Percentiles rank a stretch among this genome's conserved stretches.
These are phyloP conservation scores for Cladophialophora bantiana DNA, from an alignment of 2,329 filamentous ascomycete genomes.

Conservation along the genomic window DNA sequence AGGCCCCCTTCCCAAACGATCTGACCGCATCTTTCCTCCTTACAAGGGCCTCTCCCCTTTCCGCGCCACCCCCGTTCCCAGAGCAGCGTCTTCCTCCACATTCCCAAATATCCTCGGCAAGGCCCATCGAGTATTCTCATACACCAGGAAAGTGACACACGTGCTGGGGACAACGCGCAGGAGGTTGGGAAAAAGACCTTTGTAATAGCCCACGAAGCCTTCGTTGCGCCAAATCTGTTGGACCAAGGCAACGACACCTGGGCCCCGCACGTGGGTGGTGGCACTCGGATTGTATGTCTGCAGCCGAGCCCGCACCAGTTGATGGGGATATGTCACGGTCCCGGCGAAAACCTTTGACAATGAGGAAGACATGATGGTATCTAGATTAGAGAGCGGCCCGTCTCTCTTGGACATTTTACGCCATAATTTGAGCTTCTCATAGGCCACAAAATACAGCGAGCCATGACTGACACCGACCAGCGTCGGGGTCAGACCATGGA, in stretches of 20 bases:
- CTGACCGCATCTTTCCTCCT: conserved; percentile 9
- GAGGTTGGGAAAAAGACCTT: conserved; percentile 87
- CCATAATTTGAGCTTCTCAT: conserved; percentile 72
- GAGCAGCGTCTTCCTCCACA: conserved; percentile 10
- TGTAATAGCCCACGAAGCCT: conserved; percentile 85
- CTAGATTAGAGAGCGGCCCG: conserved; percentile 68
- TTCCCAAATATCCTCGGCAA: conserved; percentile 36
- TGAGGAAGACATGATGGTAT: conserved; percentile 81
- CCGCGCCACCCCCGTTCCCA: conserved; percentile 13
- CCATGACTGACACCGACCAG: conserved; percentile 89
- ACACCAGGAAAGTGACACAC: conserved; percentile 95
- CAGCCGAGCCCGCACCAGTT: conserved; percentile 85
- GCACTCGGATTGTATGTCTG: conserved; percentile 75
- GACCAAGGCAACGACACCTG: conserved; percentile 73
- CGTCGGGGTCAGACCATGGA: conserved; percentile 82
- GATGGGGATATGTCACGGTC: conserved; percentile 91
- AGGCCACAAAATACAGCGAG: conserved; percentile 94
- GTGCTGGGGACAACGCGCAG: conserved; percentile 90
- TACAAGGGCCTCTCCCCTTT: conserved; percentile 26
- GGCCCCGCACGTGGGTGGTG: conserved; percentile 22
- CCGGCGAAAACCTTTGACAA: conserved; percentile 86
- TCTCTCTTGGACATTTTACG: conserved; percentile 42
- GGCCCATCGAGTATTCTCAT: conserved; percentile 82
- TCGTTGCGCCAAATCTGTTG: conserved; percentile 78
- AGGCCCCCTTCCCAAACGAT: neutral